Conservation (phyloP, 371 early-diverging fungal genomes). For the Mucor sp. region DNA sequence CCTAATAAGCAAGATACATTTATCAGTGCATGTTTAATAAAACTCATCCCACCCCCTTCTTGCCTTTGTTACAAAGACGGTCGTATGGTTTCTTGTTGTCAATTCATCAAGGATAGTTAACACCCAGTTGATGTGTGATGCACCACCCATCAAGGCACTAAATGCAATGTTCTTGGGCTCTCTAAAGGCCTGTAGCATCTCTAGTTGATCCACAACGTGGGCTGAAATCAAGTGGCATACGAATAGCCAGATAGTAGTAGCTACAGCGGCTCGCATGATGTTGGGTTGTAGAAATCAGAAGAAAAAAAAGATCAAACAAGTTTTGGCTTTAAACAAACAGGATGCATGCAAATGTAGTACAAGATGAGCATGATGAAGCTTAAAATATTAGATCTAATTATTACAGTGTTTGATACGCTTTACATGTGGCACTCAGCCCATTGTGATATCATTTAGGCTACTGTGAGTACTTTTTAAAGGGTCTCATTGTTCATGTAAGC, state of each 20-base stretch:
- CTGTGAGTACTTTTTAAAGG: too few species aligned
- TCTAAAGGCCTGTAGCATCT: conserved; percentile 3
- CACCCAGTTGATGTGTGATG: conserved; percentile 23
- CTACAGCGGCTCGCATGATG: not conserved
- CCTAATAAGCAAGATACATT: not conserved
- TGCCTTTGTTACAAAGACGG: conserved; percentile 15
- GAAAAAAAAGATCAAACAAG: not conserved
- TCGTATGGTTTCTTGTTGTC: conserved; percentile 13
- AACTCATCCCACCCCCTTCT: too few species aligned
- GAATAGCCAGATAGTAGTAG: not conserved
- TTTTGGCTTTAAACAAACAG: not conserved
- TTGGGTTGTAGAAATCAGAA: not conserved
- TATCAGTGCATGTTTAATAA: too few species aligned
- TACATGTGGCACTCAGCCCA: too few species aligned
- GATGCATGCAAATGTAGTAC: not conserved
- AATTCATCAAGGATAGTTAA: conserved; percentile 19
- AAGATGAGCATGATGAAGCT: not conserved
- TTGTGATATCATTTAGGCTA: too few species aligned
- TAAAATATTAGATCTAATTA: too few species aligned
- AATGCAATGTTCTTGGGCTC: conserved; percentile 16
- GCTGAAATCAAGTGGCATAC: not conserved
- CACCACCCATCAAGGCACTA: conserved; percentile 10
- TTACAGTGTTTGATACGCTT: too few species aligned
- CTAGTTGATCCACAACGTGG: not conserved
- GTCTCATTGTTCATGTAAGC: too few species aligned